Percentiles rank a stretch among this genome's conserved stretches.
Conservation (phyloP, 345 rosid species). For the Erodium maritimum region DNA sequence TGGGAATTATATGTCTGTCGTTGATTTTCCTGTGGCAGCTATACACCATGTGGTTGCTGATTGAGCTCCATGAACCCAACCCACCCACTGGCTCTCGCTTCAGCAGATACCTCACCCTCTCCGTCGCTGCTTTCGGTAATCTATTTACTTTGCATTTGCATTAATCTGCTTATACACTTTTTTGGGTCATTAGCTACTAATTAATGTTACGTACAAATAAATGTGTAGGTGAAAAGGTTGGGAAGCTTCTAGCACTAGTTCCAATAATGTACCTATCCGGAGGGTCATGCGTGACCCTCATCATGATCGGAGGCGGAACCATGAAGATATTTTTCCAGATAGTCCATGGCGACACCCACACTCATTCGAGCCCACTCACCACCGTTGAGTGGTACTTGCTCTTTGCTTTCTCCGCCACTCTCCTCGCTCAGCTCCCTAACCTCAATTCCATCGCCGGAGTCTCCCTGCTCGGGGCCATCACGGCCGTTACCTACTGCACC, state of each 20-base stretch:
- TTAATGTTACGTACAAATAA: background rate
- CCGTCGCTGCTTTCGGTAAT: slow-evolving; percentile 51
- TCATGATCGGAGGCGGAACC: slow-evolving; percentile 44
- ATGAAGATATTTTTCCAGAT: slow-evolving; percentile 32
- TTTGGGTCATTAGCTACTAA: background rate
- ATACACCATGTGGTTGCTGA: slow-evolving; percentile 40
- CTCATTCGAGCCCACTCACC: slow-evolving; percentile 16
- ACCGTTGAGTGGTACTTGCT: slow-evolving; percentile 35
- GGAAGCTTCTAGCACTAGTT: slow-evolving; percentile 39
- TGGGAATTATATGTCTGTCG: slow-evolving; percentile 38
- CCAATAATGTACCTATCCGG: slow-evolving; percentile 56
- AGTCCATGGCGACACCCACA: slow-evolving; percentile 18
- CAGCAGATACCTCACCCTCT: slow-evolving; percentile 46
- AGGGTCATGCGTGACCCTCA: slow-evolving; percentile 41
- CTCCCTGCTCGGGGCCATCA: slow-evolving; percentile 44
- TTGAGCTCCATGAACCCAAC: slow-evolving; percentile 42
- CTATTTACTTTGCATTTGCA: background rate
- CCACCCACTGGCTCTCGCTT: slow-evolving; percentile 28
- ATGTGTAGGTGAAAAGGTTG: slow-evolving; percentile 35
- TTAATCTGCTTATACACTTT: background rate
- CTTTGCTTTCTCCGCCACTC: slow-evolving; percentile 30
- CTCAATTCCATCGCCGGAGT: slow-evolving; percentile 53
- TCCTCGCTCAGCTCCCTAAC: slow-evolving; percentile 52
- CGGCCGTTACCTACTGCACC: slow-evolving; percentile 44
- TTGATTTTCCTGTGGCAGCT: slow-evolving; percentile 45